Evolutionary conservation across 2,329 filamentous ascomycete genomes (phyloP).

Genomic region (Diaporthe nobilis): DNA sequence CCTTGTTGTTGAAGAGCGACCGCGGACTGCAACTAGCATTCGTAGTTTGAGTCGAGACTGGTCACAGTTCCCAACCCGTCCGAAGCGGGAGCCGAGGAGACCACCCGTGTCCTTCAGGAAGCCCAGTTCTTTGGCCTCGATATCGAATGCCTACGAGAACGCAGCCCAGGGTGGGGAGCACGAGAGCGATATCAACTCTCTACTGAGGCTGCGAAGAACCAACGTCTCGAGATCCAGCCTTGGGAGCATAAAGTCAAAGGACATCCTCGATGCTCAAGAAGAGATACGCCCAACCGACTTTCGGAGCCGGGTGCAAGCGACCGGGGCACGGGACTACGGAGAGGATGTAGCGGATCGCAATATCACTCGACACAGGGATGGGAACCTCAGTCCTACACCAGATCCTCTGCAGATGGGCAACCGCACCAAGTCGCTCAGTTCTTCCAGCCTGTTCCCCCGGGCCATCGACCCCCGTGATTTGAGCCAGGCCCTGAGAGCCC

Average conservation of each 20-base stretch:
- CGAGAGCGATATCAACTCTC: conserved; percentile 13
- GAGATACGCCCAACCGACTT: conserved; percentile 65
- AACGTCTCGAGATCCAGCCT: conserved; percentile 36
- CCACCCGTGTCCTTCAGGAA: conserved; percentile 43
- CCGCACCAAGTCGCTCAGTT: conserved; percentile 2
- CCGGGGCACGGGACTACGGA: conserved; percentile 69
- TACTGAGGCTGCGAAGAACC: conserved; percentile 8
- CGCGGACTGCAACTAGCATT: conserved; percentile 51
- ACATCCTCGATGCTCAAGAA: conserved; percentile 71
- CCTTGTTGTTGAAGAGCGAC: conserved; percentile 48
- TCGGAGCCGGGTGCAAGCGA: conserved; percentile 61
- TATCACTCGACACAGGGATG: conserved; percentile 54
- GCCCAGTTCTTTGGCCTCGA: conserved; percentile 31
- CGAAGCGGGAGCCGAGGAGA: conserved; percentile 33
- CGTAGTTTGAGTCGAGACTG: conserved; percentile 19
- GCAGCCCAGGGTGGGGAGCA: neutral
- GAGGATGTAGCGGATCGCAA: conserved; percentile 77
- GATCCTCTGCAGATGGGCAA: neutral
- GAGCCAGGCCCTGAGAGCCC: neutral
- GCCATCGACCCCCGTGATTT: neutral
- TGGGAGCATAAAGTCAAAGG: conserved; percentile 16
- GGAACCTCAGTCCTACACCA: conserved; percentile 1
- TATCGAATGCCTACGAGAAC: conserved; percentile 29
- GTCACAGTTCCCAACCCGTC: conserved; percentile 22
- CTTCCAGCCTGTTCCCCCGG: neutral